phyloP scores from a whole-genome alignment of 441 rosid genomes.

The Pelargonium citronellum region DNA sequence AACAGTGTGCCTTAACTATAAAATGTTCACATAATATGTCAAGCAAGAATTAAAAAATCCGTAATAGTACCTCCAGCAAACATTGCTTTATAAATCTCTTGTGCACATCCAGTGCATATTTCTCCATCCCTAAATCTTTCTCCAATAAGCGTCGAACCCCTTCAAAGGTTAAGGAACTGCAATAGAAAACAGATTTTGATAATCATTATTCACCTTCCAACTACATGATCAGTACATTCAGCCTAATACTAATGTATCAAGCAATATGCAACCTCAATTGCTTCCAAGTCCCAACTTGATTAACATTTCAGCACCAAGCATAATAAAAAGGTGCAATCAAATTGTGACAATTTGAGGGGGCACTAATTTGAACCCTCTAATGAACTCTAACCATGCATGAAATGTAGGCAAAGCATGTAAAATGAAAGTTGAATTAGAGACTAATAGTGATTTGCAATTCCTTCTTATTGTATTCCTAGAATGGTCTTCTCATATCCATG shows the following conservation, averaged over 20 bases:
- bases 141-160: conserved; percentile 77
- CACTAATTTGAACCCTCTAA: too few relatives aligned
- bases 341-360: too few relatives aligned
- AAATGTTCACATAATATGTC: not conserved
- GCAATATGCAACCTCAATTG: not conserved
- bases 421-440: too few relatives aligned
- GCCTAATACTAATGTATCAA: not conserved
- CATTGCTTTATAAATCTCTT: conserved; percentile 64
- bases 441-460: too few relatives aligned
- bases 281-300: not conserved
- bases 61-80: conserved; percentile 43
- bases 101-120: conserved; percentile 58
- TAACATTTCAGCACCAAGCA: not conserved
- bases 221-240: not conserved
- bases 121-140: conserved; percentile 63
- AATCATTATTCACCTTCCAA: not conserved
- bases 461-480: too few relatives aligned
- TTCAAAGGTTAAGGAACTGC: conserved; percentile 72
- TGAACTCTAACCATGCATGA: too few relatives aligned
- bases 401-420: too few relatives aligned
- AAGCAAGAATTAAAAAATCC: not conserved
- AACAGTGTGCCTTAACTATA: not conserved
- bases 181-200: conserved; percentile 14
- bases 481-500: too few relatives aligned
- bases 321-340: not conserved